phyloP scores from a whole-genome alignment of 2,329 filamentous ascomycete genomes.

The Aspergillus transmontanensis region DNA sequence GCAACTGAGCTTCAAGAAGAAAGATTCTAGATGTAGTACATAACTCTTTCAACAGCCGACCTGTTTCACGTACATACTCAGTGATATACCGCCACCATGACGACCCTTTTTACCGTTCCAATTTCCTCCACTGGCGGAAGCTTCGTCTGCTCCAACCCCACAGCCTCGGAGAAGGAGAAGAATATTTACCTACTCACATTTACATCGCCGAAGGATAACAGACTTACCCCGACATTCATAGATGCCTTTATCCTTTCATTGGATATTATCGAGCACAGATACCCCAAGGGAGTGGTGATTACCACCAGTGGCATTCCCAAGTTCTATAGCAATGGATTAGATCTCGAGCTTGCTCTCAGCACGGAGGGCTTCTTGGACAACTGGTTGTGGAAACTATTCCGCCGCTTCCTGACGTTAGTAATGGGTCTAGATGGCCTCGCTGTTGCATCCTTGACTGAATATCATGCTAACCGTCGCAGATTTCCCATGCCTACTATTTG shows the following conservation, averaged over 20 bases:
- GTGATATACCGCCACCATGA: constrained; percentile 23
- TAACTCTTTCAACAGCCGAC: not conserved
- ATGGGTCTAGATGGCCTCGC: not conserved
- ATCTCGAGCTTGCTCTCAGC: constrained; percentile 66
- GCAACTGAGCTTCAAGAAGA: not conserved
- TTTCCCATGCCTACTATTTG: constrained; percentile 83
- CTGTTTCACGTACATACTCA: not conserved
- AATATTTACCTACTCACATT: constrained; percentile 73
- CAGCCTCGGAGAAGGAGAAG: constrained; percentile 40
- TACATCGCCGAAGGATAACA: constrained; percentile 72
- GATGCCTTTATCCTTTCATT: constrained; percentile 69
- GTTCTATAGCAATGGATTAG: constrained; percentile 83
- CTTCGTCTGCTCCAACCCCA: constrained; percentile 65
- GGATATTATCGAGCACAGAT: constrained; percentile 71
- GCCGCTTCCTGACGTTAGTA: constrained; percentile 61
- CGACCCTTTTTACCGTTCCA: constrained; percentile 62
- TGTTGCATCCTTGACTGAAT: not conserved
- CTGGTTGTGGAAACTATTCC: constrained; percentile 66
- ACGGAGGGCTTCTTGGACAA: constrained; percentile 64
- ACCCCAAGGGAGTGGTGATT: constrained; percentile 72
- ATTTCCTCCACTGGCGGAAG: constrained; percentile 57
- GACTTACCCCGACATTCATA: constrained; percentile 70
- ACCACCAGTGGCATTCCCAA: constrained; percentile 76
- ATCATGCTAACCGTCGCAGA: constrained; percentile 28
- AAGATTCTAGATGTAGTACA: not conserved